Base-by-base conservation (phyloP, 192 early-diverging fungal species). In the Coemansia sp. region DNA sequence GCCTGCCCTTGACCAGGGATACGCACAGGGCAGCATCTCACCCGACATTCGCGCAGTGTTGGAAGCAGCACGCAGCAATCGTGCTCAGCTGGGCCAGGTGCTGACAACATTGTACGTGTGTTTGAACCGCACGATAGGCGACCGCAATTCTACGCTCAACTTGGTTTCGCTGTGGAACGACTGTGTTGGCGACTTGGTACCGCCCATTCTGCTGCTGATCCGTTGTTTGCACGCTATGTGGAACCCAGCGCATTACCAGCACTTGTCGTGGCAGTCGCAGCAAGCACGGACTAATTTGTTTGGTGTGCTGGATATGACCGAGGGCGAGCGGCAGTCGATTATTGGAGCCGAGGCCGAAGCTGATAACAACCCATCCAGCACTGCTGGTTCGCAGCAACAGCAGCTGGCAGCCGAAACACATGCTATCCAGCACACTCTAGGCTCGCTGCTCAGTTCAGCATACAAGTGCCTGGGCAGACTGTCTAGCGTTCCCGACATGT, bases 91-190 rank as follows among this genome's bases (percentile, higher is more conserved):
- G 55, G 6, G 61, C 21, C 59, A 65, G 22, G 57, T 64, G 1
- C 51, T 80, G 58, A 39, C 65, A 26, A 65, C 69, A 27, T 59
- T 80, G 61, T 62, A 68, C 6, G 56, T 74, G 19, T 74, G 69
- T 45, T 50, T 80, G 41, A 52, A 54, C 37, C 77, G 77, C 65
- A 74, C 77, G 0, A 27, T 80, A 49, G 64, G 51, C 35, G 25
- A 21, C 17, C 47, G 52, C 37, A 45, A 21, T 0, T 26, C 60
- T 7, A 26, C 25, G 11, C 61, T 12, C 14, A 29, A 26, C 1
- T 49, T 74, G 69, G 58, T 65, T 2, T 56, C 67, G 26, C 65
- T 80, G 54, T 80, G 77, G 77, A 55, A 54, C 65, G 77, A 80
- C 31, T 65, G 60, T 27, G 59, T 56, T 0, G 27, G 11, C 12